Evolutionary conservation across 805 yeast genomes (phyloP).

Genomic region (Sungouiella blattae): DNA sequence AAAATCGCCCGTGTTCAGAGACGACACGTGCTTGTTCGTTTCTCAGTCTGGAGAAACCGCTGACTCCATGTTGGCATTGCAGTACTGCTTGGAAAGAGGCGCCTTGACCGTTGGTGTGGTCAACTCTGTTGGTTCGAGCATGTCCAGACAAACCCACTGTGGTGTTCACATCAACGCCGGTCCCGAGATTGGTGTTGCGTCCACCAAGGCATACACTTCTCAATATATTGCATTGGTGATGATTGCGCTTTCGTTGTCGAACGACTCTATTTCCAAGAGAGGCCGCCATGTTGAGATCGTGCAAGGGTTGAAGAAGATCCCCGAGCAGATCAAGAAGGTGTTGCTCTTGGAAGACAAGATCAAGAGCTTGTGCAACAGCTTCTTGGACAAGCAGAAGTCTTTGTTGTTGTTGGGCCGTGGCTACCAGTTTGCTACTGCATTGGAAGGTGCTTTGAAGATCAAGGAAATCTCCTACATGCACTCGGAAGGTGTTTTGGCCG

Average conservation of each 20-base stretch:
- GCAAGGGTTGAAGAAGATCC: slow-evolving; percentile 77
- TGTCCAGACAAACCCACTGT: slow-evolving; percentile 96
- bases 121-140: slow-evolving; percentile 94
- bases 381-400: slow-evolving; percentile 78
- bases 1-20: slow-evolving; percentile 95
- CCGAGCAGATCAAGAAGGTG: slow-evolving; percentile 79
- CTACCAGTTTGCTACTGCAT: slow-evolving; percentile 92
- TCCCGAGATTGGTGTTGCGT: slow-evolving; percentile 99
- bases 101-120: slow-evolving; percentile 97
- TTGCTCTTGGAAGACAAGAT: slow-evolving; percentile 70
- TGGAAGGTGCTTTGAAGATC: slow-evolving; percentile 97
- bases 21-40: slow-evolving; percentile 94
- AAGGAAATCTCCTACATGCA: slow-evolving; percentile 99
- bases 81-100: slow-evolving; percentile 94
- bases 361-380: slow-evolving; percentile 66
- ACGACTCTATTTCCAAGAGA: slow-evolving; percentile 76
- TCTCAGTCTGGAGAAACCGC: slow-evolving; percentile 99
- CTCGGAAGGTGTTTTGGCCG: slow-evolving; percentile 98
- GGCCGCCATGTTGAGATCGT: slow-evolving; percentile 83
- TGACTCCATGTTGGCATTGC: slow-evolving; percentile 91
- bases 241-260: slow-evolving; percentile 94
- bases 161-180: slow-evolving; percentile 99
- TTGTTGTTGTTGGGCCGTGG: slow-evolving; percentile 94
- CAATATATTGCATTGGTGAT: slow-evolving; percentile 95
- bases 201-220: slow-evolving; percentile 98